Evolutionary conservation across 208 protist genomes (phyloP), one percentile per base, ranked within the genome.

Genomic region (Acanthamoeba culbertsoni): DNA sequence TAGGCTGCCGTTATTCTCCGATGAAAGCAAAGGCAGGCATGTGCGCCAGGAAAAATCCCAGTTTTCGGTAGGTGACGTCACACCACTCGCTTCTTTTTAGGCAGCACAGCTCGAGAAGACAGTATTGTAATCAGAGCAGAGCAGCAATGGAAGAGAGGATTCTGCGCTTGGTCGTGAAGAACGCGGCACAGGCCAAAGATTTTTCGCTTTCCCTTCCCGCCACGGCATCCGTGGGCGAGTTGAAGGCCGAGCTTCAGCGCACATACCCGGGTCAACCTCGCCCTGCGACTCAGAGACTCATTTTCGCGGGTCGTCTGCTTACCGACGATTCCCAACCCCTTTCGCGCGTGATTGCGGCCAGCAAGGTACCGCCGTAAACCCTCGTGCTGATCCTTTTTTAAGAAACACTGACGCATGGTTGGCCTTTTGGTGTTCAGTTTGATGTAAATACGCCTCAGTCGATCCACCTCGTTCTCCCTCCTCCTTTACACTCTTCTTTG

Each of bases 111-210:
- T n/a, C n/a, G n/a, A n/a, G n/a, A n/a, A n/a, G n/a, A n/a, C n/a
- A n/a, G n/a, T n/a, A n/a, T n/a, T n/a, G n/a, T n/a, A n/a, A n/a
- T n/a, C n/a, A n/a, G n/a, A n/a, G n/a, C n/a, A n/a, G n/a, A n/a
- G n/a, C n/a, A n/a, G n/a, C n/a, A n/a, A n/a, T n/a, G n/a, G n/a
- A n/a, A n/a, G n/a, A n/a, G n/a, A n/a, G n/a, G n/a, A n/a, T n/a
- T n/a, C n/a, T n/a, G n/a, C n/a, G n/a, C n/a, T n/a, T 88, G 42
- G n/a, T 88, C 31, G 37, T 88, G 10, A 88, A 88, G 77, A 88
- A 62, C 43, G 33, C 77, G 43, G 77, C 16, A 40, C 43, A 62
- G 46, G 26, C 48, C 6, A 51, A 46, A 18, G 77, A 88, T 43
- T 88, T 88, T 31, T 28, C 77, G 14, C 2, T 88, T 8, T 18